Percentiles rank a stretch among this genome's conserved stretches.
Evolutionary conservation across 768 basidiomycete genomes (phyloP).

Genomic region (Phanerochaete carnosa): DNA sequence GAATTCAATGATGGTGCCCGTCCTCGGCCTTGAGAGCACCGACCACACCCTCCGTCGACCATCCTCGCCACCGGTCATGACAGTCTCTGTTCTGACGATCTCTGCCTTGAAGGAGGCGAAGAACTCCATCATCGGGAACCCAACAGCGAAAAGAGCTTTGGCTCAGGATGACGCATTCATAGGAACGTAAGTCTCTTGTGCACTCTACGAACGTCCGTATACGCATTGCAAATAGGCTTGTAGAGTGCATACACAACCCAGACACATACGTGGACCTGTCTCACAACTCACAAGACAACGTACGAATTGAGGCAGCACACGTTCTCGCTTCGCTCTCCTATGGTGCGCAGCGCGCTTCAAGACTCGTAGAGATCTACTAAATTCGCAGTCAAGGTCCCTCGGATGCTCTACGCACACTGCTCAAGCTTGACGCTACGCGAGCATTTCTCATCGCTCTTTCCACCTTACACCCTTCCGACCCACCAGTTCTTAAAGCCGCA

Average conservation of each 20-base stretch:
- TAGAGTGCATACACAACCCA: conserved; percentile 53
- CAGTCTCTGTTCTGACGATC: conserved; percentile 25
- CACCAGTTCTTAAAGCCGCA: conserved; percentile 46
- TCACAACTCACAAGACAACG: conserved; percentile 41
- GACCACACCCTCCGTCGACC: background rate
- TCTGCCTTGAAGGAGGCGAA: conserved; percentile 62
- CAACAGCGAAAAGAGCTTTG: conserved; percentile 60
- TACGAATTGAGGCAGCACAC: conserved; percentile 72
- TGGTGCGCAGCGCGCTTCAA: conserved; percentile 34
- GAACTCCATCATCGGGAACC: conserved; percentile 79
- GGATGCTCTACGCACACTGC: conserved; percentile 53
- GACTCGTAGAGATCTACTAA: background rate
- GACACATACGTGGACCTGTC: conserved; percentile 29
- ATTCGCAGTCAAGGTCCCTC: conserved; percentile 49
- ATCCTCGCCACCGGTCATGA: conserved; percentile 18
- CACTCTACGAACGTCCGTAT: background rate
- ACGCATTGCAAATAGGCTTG: conserved; percentile 41
- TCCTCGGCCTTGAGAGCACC: background rate
- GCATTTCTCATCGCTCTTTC: conserved; percentile 64
- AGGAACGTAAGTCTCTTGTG: conserved; percentile 39
- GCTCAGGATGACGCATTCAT: conserved; percentile 57
- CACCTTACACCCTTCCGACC: conserved; percentile 36
- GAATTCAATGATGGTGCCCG: background rate
- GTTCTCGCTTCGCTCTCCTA: conserved; percentile 72
- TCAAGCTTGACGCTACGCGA: conserved; percentile 53